phyloP scores from a whole-genome alignment of 306 rosid genomes.

The Hippophae rhamnoides region DNA sequence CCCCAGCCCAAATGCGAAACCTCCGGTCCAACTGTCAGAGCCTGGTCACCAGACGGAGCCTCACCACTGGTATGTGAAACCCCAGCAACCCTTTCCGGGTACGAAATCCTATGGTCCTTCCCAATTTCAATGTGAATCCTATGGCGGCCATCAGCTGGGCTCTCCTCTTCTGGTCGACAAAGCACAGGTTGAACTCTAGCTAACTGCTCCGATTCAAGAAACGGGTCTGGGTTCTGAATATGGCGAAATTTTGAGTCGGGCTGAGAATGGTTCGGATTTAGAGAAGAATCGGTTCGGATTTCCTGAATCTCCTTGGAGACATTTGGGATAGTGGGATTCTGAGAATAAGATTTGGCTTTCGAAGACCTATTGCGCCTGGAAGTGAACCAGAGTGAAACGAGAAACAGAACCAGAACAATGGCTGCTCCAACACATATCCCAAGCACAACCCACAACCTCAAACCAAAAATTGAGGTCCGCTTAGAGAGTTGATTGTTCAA shows the following conservation, averaged over 20 bases:
- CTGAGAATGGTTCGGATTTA: conserved; percentile 18
- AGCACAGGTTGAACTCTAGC: conserved; percentile 19
- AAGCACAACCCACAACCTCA: conserved; percentile 49
- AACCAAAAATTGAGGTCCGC: conserved; percentile 45
- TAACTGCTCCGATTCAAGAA: conserved; percentile 26
- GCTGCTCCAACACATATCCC: conserved; percentile 63
- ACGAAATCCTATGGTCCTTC: conserved; percentile 51
- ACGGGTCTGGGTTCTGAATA: conserved; percentile 25
- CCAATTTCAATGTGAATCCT: conserved; percentile 52
- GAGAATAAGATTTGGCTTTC: conserved; percentile 18
- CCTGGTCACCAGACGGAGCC: conserved; percentile 42
- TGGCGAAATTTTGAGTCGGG: conserved; percentile 24
- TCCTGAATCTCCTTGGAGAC: conserved; percentile 58
- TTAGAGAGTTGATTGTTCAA: conserved; percentile 51
- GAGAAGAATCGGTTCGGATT: conserved; percentile 38
- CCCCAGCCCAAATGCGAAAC: conserved; percentile 67
- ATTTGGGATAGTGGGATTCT: conserved; percentile 31
- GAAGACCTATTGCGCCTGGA: conserved; percentile 29
- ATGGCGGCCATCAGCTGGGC: conserved; percentile 18
- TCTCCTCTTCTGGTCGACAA: conserved; percentile 35
- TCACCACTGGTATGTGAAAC: conserved; percentile 43
- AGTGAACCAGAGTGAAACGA: conserved; percentile 48
- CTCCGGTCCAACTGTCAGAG: conserved; percentile 32
- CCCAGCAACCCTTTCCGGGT: conserved; percentile 43
- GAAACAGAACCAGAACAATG: conserved; percentile 50